Evolutionary conservation across 164 flowering plant species (phyloP).

Genomic region (Taxillus chinensis): DNA sequence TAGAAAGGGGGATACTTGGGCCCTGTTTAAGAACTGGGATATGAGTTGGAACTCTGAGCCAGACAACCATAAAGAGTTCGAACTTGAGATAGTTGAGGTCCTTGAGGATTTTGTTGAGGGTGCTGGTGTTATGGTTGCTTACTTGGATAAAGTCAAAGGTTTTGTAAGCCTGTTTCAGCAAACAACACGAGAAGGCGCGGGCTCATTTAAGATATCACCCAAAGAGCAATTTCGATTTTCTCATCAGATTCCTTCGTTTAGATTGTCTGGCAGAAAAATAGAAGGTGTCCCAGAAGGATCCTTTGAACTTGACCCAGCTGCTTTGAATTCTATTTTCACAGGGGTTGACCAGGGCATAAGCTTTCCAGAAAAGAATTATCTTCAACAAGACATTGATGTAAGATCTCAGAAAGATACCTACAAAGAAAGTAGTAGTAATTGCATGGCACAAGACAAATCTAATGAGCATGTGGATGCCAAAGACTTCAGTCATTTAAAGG

Average conservation of each 20-base stretch:
- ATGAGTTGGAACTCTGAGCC: conserved; percentile 38
- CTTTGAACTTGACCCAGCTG: conserved; percentile 54
- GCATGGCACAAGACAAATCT: too few relatives aligned
- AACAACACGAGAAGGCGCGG: conserved; percentile 8
- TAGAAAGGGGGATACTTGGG: conserved; percentile 59
- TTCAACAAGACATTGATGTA: conserved; percentile 2
- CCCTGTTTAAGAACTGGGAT: conserved; percentile 51
- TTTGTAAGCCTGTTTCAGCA: conserved; percentile 38
- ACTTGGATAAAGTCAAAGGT: conserved; percentile 37
- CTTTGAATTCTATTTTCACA: conserved; percentile 21
- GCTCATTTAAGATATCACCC: conserved; percentile 20
- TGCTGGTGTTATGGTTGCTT: conserved; percentile 30
- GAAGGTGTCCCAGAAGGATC: conserved; percentile 43
- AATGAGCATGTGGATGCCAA: too few relatives aligned
- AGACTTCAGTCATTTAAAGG: too few relatives aligned
- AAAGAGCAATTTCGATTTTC: conserved; percentile 40
- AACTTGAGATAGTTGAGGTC: conserved; percentile 50
- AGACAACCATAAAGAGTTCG: conserved; percentile 21
- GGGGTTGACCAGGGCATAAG: conserved; percentile 1
- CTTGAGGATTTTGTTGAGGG: conserved; percentile 26
- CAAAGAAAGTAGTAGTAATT: too few relatives aligned
- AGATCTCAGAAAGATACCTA: not conserved
- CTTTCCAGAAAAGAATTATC: not conserved
- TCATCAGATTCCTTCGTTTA: conserved; percentile 41
- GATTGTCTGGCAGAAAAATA: conserved; percentile 38